Evolutionary conservation across 2,329 filamentous ascomycete genomes (phyloP).

Genomic region (Cladosporium sp.): DNA sequence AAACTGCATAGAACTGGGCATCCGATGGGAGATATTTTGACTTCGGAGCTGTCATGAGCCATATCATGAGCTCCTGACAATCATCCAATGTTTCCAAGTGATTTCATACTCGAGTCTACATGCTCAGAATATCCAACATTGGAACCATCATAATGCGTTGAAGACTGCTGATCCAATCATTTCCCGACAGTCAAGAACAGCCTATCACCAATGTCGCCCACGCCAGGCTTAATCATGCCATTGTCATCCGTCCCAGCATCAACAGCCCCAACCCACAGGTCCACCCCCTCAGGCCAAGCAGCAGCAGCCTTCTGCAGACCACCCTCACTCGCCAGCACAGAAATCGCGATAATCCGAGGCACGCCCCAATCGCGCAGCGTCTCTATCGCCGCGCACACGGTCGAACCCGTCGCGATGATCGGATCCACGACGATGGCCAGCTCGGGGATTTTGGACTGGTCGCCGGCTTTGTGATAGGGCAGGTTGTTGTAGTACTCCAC

Average conservation of each 20-base stretch:
- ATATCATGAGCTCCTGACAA: no score
- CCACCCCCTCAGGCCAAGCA: constrained; percentile 70
- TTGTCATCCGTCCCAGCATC: constrained; percentile 67
- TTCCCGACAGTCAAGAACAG: constrained; percentile 87
- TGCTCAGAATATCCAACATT: no score
- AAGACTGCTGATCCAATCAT: constrained; percentile 33
- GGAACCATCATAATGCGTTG: no score
- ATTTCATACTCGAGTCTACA: no score
- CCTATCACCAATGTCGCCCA: constrained; percentile 87
- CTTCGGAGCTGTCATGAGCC: no score
- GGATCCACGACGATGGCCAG: constrained; percentile 85
- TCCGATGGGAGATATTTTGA: no score
- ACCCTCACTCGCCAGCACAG: constrained; percentile 63
- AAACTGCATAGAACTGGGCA: no score
- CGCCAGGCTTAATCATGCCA: constrained; percentile 84
- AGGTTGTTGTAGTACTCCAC: constrained; percentile 99
- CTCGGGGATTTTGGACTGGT: constrained; percentile 41
- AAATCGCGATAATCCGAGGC: constrained; percentile 68
- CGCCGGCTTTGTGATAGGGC: constrained; percentile 57
- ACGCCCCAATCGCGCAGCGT: constrained; percentile 88
- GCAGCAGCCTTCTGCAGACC: constrained; percentile 67
- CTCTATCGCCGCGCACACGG: constrained; percentile 81
- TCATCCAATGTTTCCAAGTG: no score
- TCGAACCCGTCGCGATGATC: constrained; percentile 88
- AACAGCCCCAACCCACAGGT: constrained; percentile 77